Base-by-base conservation (phyloP, 1,139 yeast species). In the Taphrina flavorubra region DNA sequence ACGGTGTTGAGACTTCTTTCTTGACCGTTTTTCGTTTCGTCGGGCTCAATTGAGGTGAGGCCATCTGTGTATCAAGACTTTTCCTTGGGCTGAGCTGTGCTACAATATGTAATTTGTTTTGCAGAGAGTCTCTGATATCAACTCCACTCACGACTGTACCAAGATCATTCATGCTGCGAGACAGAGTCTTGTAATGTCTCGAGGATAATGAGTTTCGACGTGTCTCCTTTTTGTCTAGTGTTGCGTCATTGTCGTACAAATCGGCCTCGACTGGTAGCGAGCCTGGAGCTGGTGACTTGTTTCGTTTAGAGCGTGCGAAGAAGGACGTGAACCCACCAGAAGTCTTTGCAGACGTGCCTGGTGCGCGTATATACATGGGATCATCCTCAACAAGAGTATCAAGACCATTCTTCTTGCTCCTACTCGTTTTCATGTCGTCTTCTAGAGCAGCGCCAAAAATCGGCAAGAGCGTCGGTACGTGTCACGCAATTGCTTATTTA, bases 91-190 rank as follows among this genome's bases (percentile, higher is more conserved):
- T 49, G 10, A 37, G 18, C 16, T 36, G 20, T 11, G 42, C 11
- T 8, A 11, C 42, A 53, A 6, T 14, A 16, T 34, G 11, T 25
- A 53, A 13, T 16, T 44, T 44, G n/a, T 8, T 3, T 14, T 44
- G 47, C n/a, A 44, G 18, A 44, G 47, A 16, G 8, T 44, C 47
- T 13, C 47, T 13, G n/a, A 44, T 13, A 31, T 37, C 42, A n/a
- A n/a, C 16, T 10, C 44, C 25, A 16, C 40, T 37, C 42, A 46
- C 11, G 10, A 63, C 14, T 8, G 51, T 44, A 18, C 60, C 51
- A 37, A 63, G 67, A 25, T 63, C 67, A 51, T 37, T 63, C 67
- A 63, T 63, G n/a, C 67, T 63, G 46, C 61, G 67, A 20, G 67
- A 63, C 56, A 63, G 11, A 16, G 67, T 25, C 18, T 47, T 53